phyloP scores from a whole-genome alignment of 768 basidiomycete genomes.

The Boletus coccyginus region DNA sequence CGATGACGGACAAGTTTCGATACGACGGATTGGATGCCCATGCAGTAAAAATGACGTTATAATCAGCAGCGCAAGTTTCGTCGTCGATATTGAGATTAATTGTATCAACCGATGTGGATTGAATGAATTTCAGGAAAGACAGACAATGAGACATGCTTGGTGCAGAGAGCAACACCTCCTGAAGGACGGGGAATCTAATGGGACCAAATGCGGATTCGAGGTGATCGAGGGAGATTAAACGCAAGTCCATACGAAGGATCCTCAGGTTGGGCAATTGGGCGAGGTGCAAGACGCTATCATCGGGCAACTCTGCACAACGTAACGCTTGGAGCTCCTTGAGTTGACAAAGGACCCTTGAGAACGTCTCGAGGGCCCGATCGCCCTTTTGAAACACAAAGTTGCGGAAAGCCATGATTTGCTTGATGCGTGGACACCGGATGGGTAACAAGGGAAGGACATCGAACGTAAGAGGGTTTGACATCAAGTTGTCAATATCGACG shows the following conservation, averaged over 20 bases:
- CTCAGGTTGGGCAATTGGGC: slow-evolving; percentile 19
- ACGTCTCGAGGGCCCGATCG: slow-evolving; percentile 22
- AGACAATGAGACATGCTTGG: slow-evolving; percentile 23
- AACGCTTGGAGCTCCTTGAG: slow-evolving; percentile 21
- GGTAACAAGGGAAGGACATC: slow-evolving; percentile 19
- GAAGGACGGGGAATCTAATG: slow-evolving; percentile 20
- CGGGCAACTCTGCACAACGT: slow-evolving; percentile 28
- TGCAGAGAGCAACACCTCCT: slow-evolving; percentile 22
- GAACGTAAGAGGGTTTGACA: slow-evolving; percentile 23
- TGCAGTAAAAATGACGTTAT: slow-evolving; percentile 19
- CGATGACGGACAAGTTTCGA: slow-evolving; percentile 23
- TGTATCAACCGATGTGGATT: slow-evolving; percentile 28
- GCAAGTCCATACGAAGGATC: slow-evolving; percentile 27
- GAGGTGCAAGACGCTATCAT: slow-evolving; percentile 22
- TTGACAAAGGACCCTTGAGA: slow-evolving; percentile 23
- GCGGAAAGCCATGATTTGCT: slow-evolving; percentile 28
- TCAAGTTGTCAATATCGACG: slow-evolving; percentile 29
- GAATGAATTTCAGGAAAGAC: slow-evolving; percentile 26
- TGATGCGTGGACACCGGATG: slow-evolving; percentile 23
- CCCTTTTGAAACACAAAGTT: slow-evolving; percentile 27
- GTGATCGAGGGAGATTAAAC: slow-evolving; percentile 21
- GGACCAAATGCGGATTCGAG: slow-evolving; percentile 15
- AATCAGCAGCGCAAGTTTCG: slow-evolving; percentile 27
- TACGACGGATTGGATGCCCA: slow-evolving; percentile 26
- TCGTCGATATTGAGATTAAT: slow-evolving; percentile 33